A percentile compares a stretch with the other conserved stretches of the same genome.
phyloP scores from a whole-genome alignment of 148 eudicot genomes.

The Chenopodium album region DNA sequence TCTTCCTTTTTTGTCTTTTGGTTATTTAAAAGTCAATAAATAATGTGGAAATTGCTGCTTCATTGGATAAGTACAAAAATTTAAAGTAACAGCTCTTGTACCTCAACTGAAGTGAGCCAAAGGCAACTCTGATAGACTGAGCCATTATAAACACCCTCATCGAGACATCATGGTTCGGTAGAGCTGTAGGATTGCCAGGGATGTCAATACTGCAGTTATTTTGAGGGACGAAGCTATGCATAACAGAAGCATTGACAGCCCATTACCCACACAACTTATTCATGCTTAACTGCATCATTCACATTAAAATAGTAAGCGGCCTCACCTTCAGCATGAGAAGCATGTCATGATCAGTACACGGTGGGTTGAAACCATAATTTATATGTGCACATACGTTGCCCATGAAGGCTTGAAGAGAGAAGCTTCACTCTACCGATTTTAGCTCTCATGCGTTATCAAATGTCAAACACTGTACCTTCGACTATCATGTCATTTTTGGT shows the following conservation, averaged over 20 bases:
- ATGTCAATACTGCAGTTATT: background rate
- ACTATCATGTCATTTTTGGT: background rate
- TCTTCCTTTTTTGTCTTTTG: no score
- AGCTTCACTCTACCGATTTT: background rate
- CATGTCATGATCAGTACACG: background rate
- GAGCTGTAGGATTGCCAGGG: background rate
- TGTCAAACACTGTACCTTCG: background rate
- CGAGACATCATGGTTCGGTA: background rate
- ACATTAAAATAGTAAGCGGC: background rate
- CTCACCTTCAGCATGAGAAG: background rate
- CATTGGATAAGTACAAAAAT: no score
- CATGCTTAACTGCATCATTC: background rate
- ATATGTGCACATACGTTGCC: background rate
- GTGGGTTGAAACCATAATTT: background rate
- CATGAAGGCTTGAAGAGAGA: background rate
- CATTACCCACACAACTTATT: background rate
- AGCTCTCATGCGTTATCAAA: background rate
- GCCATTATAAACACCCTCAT: background rate
- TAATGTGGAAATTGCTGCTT: background rate
- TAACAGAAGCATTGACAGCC: conserved; percentile 5
- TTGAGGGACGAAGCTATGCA: conserved; percentile 1
- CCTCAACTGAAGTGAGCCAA: background rate
- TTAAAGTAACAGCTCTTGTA: no score
- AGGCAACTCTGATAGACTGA: background rate
- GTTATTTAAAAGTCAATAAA: no score